A percentile compares a stretch with the other conserved stretches of the same genome.
These are phyloP conservation scores for Trichoderma sp. DNA, from an alignment of 2,329 filamentous ascomycete species.

Conservation along the genomic window DNA sequence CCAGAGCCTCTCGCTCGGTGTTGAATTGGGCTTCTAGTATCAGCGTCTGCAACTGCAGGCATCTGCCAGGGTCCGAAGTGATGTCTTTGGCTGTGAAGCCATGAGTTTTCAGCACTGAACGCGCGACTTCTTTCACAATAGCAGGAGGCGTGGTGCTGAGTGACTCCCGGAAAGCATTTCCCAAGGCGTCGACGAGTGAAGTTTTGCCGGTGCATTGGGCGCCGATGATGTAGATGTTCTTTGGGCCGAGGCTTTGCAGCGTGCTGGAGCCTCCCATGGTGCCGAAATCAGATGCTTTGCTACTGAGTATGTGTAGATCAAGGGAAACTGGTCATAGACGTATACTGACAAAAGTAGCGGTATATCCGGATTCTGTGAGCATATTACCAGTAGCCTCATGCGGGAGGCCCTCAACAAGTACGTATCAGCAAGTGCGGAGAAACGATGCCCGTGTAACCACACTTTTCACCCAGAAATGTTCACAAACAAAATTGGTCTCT, in stretches of 20 bases:
- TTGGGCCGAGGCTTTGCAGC: background rate
- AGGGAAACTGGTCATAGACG: background rate
- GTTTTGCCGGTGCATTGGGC: constrained; percentile 50
- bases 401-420: constrained; percentile 11
- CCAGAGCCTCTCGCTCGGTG: constrained; percentile 33
- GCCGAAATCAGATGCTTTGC: background rate
- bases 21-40: constrained; percentile 42
- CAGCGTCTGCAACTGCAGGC: constrained; percentile 40
- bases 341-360: background rate
- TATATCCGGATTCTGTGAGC: background rate
- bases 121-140: constrained; percentile 43
- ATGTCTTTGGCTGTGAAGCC: constrained; percentile 41
- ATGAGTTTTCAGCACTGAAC: constrained; percentile 38
- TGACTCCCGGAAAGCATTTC: constrained; percentile 28
- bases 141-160: constrained; percentile 25
- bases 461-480: background rate
- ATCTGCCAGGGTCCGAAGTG: constrained; percentile 31
- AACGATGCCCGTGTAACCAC: background rate
- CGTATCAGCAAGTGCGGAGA: constrained; percentile 18
- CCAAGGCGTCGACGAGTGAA: constrained; percentile 43
- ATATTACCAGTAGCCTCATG: background rate
- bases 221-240: constrained; percentile 45
- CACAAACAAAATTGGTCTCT: background rate
- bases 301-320: background rate
- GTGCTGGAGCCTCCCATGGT: background rate